Evolutionary conservation across 1,284 basidiomycete species (phyloP).

Genomic region (Ustilago nuda): DNA sequence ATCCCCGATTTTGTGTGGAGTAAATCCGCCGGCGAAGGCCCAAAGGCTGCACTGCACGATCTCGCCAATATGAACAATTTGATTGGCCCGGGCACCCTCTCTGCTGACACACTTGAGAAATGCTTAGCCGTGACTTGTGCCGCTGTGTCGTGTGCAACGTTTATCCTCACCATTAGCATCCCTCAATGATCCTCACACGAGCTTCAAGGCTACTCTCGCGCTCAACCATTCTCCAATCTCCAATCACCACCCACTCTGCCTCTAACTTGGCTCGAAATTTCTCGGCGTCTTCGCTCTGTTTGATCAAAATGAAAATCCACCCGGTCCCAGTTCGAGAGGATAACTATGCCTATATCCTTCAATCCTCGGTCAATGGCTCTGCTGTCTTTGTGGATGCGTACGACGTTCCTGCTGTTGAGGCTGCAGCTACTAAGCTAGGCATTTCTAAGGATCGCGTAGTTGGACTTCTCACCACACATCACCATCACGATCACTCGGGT

Average conservation of each 20-base stretch:
- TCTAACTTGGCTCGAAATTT: constrained; percentile 3
- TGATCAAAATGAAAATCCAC: constrained; percentile 62
- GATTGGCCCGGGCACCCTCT: constrained; percentile 9
- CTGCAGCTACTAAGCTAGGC: constrained; percentile 76
- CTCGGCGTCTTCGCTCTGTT: not conserved
- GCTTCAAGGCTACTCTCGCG: not conserved
- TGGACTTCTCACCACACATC: constrained; percentile 66
- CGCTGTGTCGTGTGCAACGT: constrained; percentile 10
- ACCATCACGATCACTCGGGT: constrained; percentile 81
- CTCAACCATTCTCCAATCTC: too few relatives aligned
- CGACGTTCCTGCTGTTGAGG: constrained; percentile 80
- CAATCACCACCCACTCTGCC: not conserved
- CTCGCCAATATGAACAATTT: not conserved
- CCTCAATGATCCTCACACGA: not conserved
- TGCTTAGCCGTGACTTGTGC: not conserved
- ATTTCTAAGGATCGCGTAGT: constrained; percentile 69
- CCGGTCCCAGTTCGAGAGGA: constrained; percentile 68
- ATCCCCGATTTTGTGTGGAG: constrained; percentile 8
- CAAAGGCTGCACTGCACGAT: too few relatives aligned
- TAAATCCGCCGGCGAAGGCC: not conserved
- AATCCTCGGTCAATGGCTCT: constrained; percentile 44
- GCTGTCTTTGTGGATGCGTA: constrained; percentile 76
- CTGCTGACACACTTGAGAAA: constrained; percentile 11
- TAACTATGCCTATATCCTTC: constrained; percentile 68
- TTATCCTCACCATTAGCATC: not conserved